Percentiles rank a stretch among this genome's conserved stretches.
These are phyloP conservation scores for Talaromyces ruber DNA, from an alignment of 495 filamentous ascomycete species.

Conservation along the genomic window DNA sequence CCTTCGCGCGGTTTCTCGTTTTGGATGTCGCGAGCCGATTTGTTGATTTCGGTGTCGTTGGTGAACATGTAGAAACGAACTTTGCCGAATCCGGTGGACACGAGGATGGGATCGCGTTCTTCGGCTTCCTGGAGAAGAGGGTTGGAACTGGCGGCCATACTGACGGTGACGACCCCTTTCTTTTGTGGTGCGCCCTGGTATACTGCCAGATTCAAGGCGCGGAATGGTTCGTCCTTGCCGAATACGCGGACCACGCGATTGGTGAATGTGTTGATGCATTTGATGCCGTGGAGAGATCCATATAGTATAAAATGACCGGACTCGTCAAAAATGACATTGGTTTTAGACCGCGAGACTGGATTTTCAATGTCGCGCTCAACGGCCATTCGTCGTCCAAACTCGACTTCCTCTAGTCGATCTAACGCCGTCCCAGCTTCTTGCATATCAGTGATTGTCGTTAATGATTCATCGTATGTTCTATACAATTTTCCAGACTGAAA, in stretches of 20 bases:
- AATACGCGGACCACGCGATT: constrained; percentile 85
- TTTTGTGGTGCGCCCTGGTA: constrained; percentile 94
- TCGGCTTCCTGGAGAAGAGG: constrained; percentile 91
- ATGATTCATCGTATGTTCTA: constrained; percentile 89
- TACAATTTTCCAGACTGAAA: constrained; percentile 82
- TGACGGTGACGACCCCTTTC: constrained; percentile 87
- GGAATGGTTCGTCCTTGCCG: constrained; percentile 79
- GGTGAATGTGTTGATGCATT: constrained; percentile 90
- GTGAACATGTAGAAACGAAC: constrained; percentile 98
- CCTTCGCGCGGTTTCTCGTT: constrained; percentile 75
- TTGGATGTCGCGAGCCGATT: constrained; percentile 81
- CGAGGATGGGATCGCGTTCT: constrained; percentile 80
- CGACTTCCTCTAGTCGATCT: constrained; percentile 73
- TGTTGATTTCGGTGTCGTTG: constrained; percentile 75
- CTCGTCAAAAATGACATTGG: constrained; percentile 91
- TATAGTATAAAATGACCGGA: constrained; percentile 93
- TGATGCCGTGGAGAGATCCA: constrained; percentile 82
- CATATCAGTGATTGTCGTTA: constrained; percentile 80
- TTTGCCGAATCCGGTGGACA: constrained; percentile 77
- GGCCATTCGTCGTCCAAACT: constrained; percentile 85
- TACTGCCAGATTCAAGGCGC: constrained; percentile 72
- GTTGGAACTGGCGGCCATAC: constrained; percentile 92
- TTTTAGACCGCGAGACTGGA: constrained; percentile 54
- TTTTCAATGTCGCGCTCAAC: constrained; percentile 80
- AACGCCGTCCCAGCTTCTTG: constrained; percentile 81